Evolutionary conservation across 257 asterid species (phyloP).

Genomic region (Nyctanthes arbortristis): DNA sequence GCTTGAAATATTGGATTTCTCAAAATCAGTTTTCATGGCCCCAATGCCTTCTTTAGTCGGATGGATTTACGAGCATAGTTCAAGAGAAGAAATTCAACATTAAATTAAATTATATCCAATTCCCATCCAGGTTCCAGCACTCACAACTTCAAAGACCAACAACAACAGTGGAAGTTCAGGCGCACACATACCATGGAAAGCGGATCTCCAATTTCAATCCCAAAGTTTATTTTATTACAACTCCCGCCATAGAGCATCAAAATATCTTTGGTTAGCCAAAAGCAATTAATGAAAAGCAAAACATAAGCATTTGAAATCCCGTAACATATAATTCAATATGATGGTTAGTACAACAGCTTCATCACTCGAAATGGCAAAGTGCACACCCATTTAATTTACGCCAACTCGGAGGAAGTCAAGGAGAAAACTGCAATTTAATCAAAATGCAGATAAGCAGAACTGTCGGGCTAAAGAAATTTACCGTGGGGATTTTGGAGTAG

Average conservation of each 20-base stretch:
- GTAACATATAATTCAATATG: neutral
- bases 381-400: neutral
- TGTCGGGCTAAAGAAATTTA: slow-evolving; percentile 13
- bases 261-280: neutral
- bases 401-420: neutral
- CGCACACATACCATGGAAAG: neutral
- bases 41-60: no score
- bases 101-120: neutral
- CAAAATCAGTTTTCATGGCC: no score
- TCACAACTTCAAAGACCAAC: neutral
- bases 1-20: no score
- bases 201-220: neutral
- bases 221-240: neutral
- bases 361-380: neutral
- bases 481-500: slow-evolving; percentile 64
- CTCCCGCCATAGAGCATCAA: neutral
- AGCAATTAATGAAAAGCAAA: neutral
- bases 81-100: no score
- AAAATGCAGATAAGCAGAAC: neutral
- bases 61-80: no score
- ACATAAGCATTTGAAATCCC: neutral
- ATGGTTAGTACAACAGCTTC: neutral
- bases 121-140: neutral
- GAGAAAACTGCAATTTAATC: neutral
- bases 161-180: neutral